Evolutionary conservation across 2,329 filamentous ascomycete genomes (phyloP).

Genomic region (Pseudogymnoascus sp.): DNA sequence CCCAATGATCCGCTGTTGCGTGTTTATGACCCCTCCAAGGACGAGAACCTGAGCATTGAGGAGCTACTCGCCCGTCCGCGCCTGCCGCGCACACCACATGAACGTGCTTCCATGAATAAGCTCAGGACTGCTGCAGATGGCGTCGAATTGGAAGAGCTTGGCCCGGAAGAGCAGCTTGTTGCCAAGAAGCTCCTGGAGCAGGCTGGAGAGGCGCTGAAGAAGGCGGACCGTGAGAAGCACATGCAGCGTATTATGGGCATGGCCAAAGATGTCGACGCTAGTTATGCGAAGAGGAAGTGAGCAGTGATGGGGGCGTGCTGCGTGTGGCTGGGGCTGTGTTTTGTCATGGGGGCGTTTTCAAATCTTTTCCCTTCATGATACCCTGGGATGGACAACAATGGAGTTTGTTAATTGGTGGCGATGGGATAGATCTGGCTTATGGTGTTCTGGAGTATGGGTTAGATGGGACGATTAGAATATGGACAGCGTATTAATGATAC

Average conservation of each 20-base stretch:
- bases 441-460: background rate
- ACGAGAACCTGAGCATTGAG: background rate
- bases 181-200: background rate
- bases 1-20: background rate
- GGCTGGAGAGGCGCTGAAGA: background rate
- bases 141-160: background rate
- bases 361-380: background rate
- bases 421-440: background rate
- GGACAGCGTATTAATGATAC: background rate
- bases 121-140: background rate
- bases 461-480: background rate
- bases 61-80: conserved; percentile 6
- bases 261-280: background rate
- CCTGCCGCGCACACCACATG: background rate
- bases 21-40: conserved; percentile 7
- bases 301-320: background rate
- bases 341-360: background rate
- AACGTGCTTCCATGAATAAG: background rate
- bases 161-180: background rate
- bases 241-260: background rate
- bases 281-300: background rate
- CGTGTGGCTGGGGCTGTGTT: background rate
- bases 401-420: background rate
- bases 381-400: background rate
- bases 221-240: background rate